phyloP scores from a whole-genome alignment of 176 grass and related monocot genomes.

The Oryza meyeriana region DNA sequence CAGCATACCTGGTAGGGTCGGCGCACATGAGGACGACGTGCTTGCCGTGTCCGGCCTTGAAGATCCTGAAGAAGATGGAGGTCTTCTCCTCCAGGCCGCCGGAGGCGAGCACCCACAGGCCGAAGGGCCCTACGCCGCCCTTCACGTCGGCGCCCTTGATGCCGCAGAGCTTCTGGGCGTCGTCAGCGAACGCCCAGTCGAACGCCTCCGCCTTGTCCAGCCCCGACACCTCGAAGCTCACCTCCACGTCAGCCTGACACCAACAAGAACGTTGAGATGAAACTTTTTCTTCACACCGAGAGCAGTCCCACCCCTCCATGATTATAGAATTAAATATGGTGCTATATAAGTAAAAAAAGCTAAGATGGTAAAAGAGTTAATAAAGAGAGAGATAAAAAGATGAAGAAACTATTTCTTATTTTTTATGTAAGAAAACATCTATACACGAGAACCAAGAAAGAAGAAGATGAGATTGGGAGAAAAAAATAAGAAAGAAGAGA shows the following conservation, averaged over 20 bases:
- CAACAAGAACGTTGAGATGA: too few species aligned
- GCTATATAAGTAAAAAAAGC: too few species aligned
- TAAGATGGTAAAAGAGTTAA: too few species aligned
- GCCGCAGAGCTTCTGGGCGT: conserved; percentile 51
- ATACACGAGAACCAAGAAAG: too few species aligned
- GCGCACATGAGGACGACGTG: conserved; percentile 74
- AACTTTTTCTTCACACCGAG: too few species aligned
- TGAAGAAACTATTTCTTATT: too few species aligned
- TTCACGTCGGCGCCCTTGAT: conserved; percentile 46
- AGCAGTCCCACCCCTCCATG: too few species aligned
- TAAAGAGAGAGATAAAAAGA: too few species aligned
- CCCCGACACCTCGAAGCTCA: conserved; percentile 48
- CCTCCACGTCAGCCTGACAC: conserved; percentile 61
- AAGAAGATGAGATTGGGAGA: too few species aligned
- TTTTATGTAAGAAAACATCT: too few species aligned
- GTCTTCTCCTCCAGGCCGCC: conserved; percentile 50
- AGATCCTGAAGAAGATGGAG: conserved; percentile 59
- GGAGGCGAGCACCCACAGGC: conserved; percentile 63
- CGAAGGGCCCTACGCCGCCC: conserved; percentile 76
- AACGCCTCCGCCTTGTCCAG: conserved; percentile 61
- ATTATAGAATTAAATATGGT: too few species aligned
- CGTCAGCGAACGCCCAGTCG: conserved; percentile 38
- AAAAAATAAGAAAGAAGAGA: too few species aligned
- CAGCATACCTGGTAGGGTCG: conserved; percentile 55
- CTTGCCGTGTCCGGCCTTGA: conserved; percentile 39